phyloP scores from a whole-genome alignment of 305 asterid genomes.

The Plantago lanceolata region DNA sequence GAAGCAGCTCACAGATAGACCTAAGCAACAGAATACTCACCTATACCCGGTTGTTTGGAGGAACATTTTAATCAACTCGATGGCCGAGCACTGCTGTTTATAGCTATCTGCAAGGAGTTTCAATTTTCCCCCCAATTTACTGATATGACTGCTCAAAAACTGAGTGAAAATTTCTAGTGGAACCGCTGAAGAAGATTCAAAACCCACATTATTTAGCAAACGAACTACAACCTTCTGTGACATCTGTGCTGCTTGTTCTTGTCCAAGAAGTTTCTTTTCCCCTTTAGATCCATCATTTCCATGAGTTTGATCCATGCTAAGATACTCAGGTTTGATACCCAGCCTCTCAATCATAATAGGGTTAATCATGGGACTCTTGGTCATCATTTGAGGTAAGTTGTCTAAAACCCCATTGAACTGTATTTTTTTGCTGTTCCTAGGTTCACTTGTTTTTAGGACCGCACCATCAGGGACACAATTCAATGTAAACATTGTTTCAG shows the following conservation, averaged over 20 bases:
- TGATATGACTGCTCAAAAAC: constrained; percentile 66
- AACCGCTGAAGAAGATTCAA: constrained; percentile 73
- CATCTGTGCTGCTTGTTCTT: constrained; percentile 73
- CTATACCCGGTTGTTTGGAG: constrained; percentile 76
- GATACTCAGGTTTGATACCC: constrained; percentile 93
- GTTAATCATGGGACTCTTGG: constrained; percentile 61
- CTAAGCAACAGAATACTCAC: constrained; percentile 39
- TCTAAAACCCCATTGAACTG: constrained; percentile 86
- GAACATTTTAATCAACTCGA: constrained; percentile 86
- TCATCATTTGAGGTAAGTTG: constrained; percentile 66
- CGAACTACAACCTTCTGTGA: constrained; percentile 74
- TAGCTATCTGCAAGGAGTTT: constrained; percentile 87
- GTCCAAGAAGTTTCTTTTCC: constrained; percentile 53
- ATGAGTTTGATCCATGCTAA: constrained; percentile 68
- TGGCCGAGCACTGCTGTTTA: constrained; percentile 79
- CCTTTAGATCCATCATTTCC: constrained; percentile 63
- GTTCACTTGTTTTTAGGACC: constrained; percentile 37
- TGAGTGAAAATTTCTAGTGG: constrained; percentile 68
- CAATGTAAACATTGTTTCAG: constrained; percentile 76
- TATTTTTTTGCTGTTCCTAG: constrained; percentile 44
- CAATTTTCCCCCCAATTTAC: constrained; percentile 71
- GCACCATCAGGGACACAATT: constrained; percentile 93
- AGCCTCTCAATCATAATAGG: constrained; percentile 98
- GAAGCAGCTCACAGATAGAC: constrained; percentile 19
- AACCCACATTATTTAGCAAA: constrained; percentile 57